Evolutionary conservation across 169 alveolate species (phyloP), one percentile per base, ranked within the genome.

Genomic region (Eimeria brunetti): DNA sequence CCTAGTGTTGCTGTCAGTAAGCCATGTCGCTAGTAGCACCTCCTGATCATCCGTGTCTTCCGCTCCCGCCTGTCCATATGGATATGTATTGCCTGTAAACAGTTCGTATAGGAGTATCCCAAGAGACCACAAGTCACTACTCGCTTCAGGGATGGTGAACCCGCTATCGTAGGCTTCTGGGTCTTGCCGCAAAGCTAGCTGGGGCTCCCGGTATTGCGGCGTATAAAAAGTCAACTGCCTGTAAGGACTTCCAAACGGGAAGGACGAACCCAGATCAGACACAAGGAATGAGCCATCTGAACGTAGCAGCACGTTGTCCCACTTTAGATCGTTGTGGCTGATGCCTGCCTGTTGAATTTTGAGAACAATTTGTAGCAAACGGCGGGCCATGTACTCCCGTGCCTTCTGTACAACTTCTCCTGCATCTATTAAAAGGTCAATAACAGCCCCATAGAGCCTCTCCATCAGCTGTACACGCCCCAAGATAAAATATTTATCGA

Each of bases 111-210:
- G 58, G 24, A 83, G 46, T 30, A 83, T 33, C 36, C 90, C 90
- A 22, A 83, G 73, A 24, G 90, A 53, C 69, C 90, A 83, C 90
- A 83, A 30, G 90, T 83, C 90, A 58, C 75, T 83, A 76, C 53
- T 53, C 8, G 76, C 76, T n/a, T 83, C 58, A 8, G 90, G 73
- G 53, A 83, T 36, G 8, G 0, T 60, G 38, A 30, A 51, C 46
- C 60, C 88, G 38, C 49, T 8, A 18, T 30, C 64, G 60, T 51
- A 46, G 16, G 16, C 86, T 76, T 16, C 88, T 0, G 53, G 18
- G 16, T 30, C 44, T 8, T n/a, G 22, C 38, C 12, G 46, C 88
- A 46, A 27, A 24, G 46, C 88, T n/a, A 46, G 88, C 88, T 30
- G 76, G 2, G 90, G 90, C 69, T 83, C 90, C 51, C 53, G 46